Base-by-base conservation (phyloP, 139 green algal genomes). In the Chlorella sp. region DNA sequence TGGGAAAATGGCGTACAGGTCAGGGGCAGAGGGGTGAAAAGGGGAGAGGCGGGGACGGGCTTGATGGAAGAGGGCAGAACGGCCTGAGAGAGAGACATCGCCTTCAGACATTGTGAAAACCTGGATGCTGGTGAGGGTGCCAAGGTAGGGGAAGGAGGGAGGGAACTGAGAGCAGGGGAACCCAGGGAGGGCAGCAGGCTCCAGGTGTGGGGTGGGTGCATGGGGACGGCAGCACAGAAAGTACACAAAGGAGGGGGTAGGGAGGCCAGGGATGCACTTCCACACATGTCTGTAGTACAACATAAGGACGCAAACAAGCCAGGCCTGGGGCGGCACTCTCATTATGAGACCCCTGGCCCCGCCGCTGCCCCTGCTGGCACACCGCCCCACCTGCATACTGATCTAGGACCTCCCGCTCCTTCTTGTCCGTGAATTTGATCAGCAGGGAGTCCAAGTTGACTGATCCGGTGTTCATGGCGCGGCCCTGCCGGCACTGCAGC, bases 401-500 rank as follows among this genome's bases (percentile, higher is more conserved):
- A 48, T 98, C 96, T 40, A 96, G 95, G 21, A 93, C 91, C 69
- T 97, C 96, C 37, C 94, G 88, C 87, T 98, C 95, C 90, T 97
- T 96, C 73, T 97, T 97, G 83, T 91, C 94, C 1, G 57, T 84
- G 37, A 82, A 39, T 28, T 81, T 42, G 18, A 66, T 40, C 85
- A 89, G 69, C 39, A 66, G 68, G 11, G 71, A 15, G 34, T 87
- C 68, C 34, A 91, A 22, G 7, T 77, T 57, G 4, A 68, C 22
- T 11, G 37, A 68, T 12, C 84, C 84, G 9, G 39, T 88, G 68
- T 88, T 88, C 84, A 88, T 88, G 22, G 1, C 48, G 34, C 4
- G 14, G 53, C 42, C 57, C 40, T 7, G 11, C 48, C 14, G 12
- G 15, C 32, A 15, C 71, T 9, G 48, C 48, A 57, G 48, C 48